These are phyloP conservation scores for Mortierella sp. DNA, from an alignment of 371 early-diverging fungal genomes.

Conservation along the genomic window DNA sequence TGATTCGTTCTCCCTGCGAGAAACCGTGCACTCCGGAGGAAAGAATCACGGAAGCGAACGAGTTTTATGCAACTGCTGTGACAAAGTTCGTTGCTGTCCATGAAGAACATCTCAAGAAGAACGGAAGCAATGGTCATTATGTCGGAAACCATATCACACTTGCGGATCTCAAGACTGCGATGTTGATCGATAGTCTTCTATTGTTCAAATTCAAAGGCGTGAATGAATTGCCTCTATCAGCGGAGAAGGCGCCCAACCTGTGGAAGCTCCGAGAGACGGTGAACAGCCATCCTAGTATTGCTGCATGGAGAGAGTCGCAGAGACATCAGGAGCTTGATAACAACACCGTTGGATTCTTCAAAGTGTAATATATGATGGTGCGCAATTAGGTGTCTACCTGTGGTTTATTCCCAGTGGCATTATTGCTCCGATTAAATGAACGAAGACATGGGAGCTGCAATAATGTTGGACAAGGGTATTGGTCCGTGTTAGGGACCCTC, in stretches of 20 bases:
- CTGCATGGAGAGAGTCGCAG: slow-evolving; percentile 12
- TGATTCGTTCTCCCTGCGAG: slow-evolving; percentile 14
- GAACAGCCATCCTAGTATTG: slow-evolving; percentile 13
- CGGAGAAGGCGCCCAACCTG: slow-evolving; percentile 32
- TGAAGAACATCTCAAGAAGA: slow-evolving; percentile 28
- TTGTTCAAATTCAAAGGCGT: slow-evolving; percentile 22
- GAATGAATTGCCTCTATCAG: slow-evolving; percentile 21
- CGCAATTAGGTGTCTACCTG: no score
- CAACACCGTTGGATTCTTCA: slow-evolving; percentile 17
- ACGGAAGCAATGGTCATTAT: slow-evolving; percentile 44
- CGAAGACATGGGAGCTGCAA: no score
- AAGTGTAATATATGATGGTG: no score
- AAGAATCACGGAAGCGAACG: slow-evolving; percentile 23
- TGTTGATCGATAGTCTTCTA: slow-evolving; percentile 11
- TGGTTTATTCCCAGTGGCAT: no score
- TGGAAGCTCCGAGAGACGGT: slow-evolving; percentile 48
- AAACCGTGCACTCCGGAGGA: no score
- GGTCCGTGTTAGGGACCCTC: no score
- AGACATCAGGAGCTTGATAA: slow-evolving; percentile 23
- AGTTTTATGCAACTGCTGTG: slow-evolving; percentile 13
- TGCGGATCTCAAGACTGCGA: slow-evolving; percentile 39
- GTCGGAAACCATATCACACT: slow-evolving; percentile 14
- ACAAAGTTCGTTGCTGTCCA: slow-evolving; percentile 22
- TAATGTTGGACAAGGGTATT: no score
- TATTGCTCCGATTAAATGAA: no score